Base-by-base conservation (phyloP, 2,329 filamentous ascomycete genomes). In the Canariomyces notabilis region DNA sequence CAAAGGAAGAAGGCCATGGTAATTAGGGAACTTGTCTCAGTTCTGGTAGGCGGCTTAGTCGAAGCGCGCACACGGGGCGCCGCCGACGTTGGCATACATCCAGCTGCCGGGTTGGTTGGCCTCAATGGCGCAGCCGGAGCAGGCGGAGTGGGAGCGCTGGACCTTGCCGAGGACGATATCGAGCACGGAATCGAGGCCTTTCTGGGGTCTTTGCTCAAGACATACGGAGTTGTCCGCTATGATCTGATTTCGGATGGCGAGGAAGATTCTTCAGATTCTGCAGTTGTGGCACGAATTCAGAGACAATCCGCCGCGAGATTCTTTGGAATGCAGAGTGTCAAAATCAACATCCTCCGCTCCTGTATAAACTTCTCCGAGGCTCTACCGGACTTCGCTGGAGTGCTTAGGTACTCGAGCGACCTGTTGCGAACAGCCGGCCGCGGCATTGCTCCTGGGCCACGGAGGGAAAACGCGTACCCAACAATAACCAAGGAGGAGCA, bases 291-390 rank as follows among this genome's bases (percentile, higher is more conserved):
- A 43, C 74, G 82, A 50, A 83, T 87, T 49, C 67, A 79, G 37
- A 71, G 70, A 22, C 78, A 85, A 60, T 73, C 78, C 31, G 70
- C 73, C 6, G 66, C 72, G 22, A 72, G 80, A n/a, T 70, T 75
- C 33, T 95, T 89, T 63, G 93, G 93, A 4, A 88, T 90, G 58
- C 71, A 81, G 9, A 77, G 79, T 48, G 70, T 95, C 55, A 97
- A 97, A 65, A 75, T 94, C 43, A 88, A 95, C 61, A 82, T 97
- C 42, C 72, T 97, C 9, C 80, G 87, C 54, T 83, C 86, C n/a
- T 95, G 91, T 60, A 89, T 95, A 58, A 89, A 89, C 64, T 87
- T 97, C 51, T 95, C 87, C 44, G 93, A 98, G 69, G 91, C 93
- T 1, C 71, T 97, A 44, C 90, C 91, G 1, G 90, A 97, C 64